Evolutionary conservation across 2,329 filamentous ascomycete species (phyloP).

Genomic region (Calycina herbarum): DNA sequence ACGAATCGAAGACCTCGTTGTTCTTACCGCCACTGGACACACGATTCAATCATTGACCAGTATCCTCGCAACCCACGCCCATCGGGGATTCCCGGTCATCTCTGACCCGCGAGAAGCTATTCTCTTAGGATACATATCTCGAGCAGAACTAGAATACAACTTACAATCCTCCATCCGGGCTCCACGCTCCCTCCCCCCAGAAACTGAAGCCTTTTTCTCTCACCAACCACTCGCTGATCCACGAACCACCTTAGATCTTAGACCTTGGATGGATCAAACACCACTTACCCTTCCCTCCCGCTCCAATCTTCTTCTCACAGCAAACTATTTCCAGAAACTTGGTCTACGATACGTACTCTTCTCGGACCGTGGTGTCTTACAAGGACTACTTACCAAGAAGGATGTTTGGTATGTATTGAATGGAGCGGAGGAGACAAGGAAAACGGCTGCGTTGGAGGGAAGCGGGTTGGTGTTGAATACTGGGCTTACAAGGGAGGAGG

Average conservation of each 20-base stretch:
- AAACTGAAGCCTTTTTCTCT: conserved; percentile 80
- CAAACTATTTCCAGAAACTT: conserved; percentile 92
- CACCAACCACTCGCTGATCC: conserved; percentile 82
- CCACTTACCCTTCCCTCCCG: conserved; percentile 83
- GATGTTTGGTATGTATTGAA: conserved; percentile 94
- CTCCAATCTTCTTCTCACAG: conserved; percentile 77
- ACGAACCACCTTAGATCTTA: conserved; percentile 75
- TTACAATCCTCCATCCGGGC: conserved; percentile 61
- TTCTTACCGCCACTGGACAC: conserved; percentile 84
- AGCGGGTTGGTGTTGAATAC: conserved; percentile 33
- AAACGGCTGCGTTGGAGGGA: conserved; percentile 40
- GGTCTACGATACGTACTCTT: conserved; percentile 90
- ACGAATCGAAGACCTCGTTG: conserved; percentile 81
- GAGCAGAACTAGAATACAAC: conserved; percentile 84
- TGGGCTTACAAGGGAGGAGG: conserved; percentile 43
- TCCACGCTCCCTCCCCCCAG: conserved; percentile 60
- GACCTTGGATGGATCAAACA: conserved; percentile 99
- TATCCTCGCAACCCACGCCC: conserved; percentile 71
- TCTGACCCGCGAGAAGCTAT: conserved; percentile 74
- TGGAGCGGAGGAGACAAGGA: conserved; percentile 64
- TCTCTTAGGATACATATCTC: conserved; percentile 89
- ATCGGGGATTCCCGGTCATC: conserved; percentile 91
- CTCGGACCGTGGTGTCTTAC: conserved; percentile 74
- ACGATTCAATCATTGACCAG: conserved; percentile 74
- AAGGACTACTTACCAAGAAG: conserved; percentile 93